phyloP scores from a whole-genome alignment of 495 filamentous ascomycete genomes.

The Xylaria flabelliformis region DNA sequence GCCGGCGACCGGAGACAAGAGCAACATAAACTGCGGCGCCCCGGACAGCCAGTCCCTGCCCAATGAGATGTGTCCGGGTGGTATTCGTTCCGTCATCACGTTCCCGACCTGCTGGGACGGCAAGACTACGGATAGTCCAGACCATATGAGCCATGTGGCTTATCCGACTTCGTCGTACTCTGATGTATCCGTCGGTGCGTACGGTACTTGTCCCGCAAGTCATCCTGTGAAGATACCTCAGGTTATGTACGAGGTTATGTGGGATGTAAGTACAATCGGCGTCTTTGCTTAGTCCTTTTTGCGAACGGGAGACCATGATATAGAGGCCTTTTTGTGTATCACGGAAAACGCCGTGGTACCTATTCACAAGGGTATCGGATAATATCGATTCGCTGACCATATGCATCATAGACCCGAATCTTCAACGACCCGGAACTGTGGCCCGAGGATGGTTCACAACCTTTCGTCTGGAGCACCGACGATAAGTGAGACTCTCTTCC shows the following conservation, averaged over 20 bases:
- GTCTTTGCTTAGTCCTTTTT: neutral
- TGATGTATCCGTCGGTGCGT: constrained; percentile 28
- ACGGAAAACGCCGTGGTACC: neutral
- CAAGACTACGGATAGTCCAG: constrained; percentile 61
- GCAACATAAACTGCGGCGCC: constrained; percentile 40
- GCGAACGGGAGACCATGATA: neutral
- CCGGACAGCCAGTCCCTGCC: constrained; percentile 41
- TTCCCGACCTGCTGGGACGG: constrained; percentile 68
- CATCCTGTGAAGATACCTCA: constrained; percentile 54
- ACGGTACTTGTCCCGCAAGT: constrained; percentile 67
- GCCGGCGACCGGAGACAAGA: constrained; percentile 41
- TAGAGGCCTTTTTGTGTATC: neutral
- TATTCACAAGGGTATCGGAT: too few species aligned
- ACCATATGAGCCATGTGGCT: constrained; percentile 65
- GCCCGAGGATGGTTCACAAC: constrained; percentile 46
- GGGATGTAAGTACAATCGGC: constrained; percentile 40
- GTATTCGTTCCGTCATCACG: constrained; percentile 48
- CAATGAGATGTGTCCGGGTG: constrained; percentile 33
- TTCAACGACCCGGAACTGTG: constrained; percentile 46
- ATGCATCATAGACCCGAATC: constrained; percentile 35
- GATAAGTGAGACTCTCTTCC: constrained; percentile 40
- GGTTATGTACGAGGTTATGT: constrained; percentile 45
- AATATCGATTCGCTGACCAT: neutral
- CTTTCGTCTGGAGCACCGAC: constrained; percentile 40
- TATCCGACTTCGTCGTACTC: constrained; percentile 33